These are phyloP conservation scores for Coccinonectria pachysandricola DNA, from an alignment of 2,329 filamentous ascomycete genomes.

Conservation along the genomic window DNA sequence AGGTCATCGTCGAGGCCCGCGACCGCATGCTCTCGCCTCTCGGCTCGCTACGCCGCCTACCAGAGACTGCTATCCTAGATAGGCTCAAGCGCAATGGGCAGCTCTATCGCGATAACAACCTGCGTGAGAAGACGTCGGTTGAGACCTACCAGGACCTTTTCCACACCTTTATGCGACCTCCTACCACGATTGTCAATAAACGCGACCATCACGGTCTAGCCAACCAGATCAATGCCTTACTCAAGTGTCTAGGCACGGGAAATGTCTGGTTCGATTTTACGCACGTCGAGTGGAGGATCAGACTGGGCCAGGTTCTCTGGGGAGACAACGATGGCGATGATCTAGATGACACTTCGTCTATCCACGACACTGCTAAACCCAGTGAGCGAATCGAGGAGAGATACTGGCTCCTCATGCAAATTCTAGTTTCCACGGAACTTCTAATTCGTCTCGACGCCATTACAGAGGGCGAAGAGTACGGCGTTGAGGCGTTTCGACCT, in stretches of 20 bases:
- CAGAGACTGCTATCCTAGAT: conserved; percentile 48
- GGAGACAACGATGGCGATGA: conserved; percentile 41
- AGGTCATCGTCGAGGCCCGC: conserved; percentile 46
- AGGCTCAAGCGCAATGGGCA: conserved; percentile 46
- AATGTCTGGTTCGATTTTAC: conserved; percentile 69
- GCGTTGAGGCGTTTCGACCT: conserved; percentile 39
- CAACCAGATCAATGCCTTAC: conserved; percentile 58
- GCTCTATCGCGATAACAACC: conserved; percentile 43
- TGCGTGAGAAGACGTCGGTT: conserved; percentile 39
- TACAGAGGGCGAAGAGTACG: conserved; percentile 48
- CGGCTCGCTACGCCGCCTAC: conserved; percentile 44
- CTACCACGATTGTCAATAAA: conserved; percentile 44
- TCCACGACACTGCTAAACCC: conserved; percentile 36
- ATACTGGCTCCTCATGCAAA: conserved; percentile 58
- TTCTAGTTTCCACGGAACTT: conserved; percentile 55
- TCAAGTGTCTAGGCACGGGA: conserved; percentile 53
- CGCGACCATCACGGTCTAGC: conserved; percentile 52
- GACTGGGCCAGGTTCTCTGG: conserved; percentile 64
- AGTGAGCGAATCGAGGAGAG: conserved; percentile 49
- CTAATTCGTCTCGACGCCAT: conserved; percentile 53
- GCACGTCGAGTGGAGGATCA: conserved; percentile 63
- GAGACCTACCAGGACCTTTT: conserved; percentile 56
- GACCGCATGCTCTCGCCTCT: conserved; percentile 43
- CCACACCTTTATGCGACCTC: conserved; percentile 46
- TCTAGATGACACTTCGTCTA: conserved; percentile 41